Evolutionary conservation across 257 asterid genomes (phyloP).

Genomic region (Solanum etuberosum): DNA sequence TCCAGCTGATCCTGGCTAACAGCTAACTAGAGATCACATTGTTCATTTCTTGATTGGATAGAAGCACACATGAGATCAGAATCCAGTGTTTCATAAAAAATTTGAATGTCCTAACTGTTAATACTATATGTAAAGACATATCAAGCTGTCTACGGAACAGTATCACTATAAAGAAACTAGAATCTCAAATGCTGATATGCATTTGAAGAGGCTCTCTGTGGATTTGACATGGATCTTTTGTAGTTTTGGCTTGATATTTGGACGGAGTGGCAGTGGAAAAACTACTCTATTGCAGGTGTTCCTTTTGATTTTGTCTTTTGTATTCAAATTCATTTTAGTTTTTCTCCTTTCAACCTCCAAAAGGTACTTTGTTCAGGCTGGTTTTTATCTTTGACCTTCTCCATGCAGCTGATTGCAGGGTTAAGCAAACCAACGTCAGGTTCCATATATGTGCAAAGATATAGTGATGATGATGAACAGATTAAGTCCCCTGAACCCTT

Average conservation of each 20-base stretch:
- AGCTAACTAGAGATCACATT: background rate
- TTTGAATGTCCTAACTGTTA: background rate
- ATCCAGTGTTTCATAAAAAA: background rate
- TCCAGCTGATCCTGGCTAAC: background rate
- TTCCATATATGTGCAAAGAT: slow-evolving; percentile 53
- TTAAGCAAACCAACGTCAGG: slow-evolving; percentile 85
- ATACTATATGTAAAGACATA: background rate
- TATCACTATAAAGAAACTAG: background rate
- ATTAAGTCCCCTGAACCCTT: slow-evolving; percentile 40
- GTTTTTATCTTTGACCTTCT: slow-evolving; percentile 10
- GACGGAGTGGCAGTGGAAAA: slow-evolving; percentile 97
- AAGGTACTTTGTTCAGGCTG: background rate
- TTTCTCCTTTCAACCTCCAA: background rate
- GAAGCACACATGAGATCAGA: background rate
- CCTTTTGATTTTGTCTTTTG: background rate
- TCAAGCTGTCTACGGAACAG: background rate
- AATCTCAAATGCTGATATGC: background rate
- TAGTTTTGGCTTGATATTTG: slow-evolving; percentile 80
- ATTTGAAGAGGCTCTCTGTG: background rate
- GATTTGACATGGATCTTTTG: slow-evolving; percentile 3
- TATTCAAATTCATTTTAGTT: background rate
- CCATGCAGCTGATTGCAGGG: slow-evolving; percentile 79
- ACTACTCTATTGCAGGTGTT: slow-evolving; percentile 87
- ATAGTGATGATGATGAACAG: slow-evolving; percentile 48
- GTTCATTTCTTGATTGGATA: background rate